Base-by-base conservation (phyloP, 2,329 filamentous ascomycete genomes). In the Parastagonospora nodorum region DNA sequence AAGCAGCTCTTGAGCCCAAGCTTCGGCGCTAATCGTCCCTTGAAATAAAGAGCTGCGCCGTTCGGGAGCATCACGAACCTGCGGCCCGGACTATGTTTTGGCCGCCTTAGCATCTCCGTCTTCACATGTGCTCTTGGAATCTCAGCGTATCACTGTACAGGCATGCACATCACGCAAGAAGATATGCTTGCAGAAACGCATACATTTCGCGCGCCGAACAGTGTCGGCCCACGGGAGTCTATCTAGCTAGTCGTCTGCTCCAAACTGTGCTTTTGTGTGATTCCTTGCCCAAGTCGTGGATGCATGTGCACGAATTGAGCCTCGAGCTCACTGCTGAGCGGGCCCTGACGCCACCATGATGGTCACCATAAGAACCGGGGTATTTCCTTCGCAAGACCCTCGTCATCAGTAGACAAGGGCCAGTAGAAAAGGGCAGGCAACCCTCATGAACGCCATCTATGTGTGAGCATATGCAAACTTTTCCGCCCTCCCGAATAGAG, bases 391-490 rank as follows among this genome's bases (percentile, higher is more conserved):
- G 58, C 58, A 58, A 54, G 63, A 59, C 55, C 60, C 58, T 57
- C 63, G 57, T 51, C 50, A 48, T 42, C 50, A 36, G 36, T 48
- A 45, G 51, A 56, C 43, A 60, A 63, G 58, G 63, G 55, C 59
- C 57, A 61, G 61, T 57, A 64, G 64, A 61, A 63, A 66, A 60
- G 57, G 58, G 43, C 45, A 48, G 46, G 55, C 44, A 64, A 63
- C 67, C 69, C 61, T 67, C 60, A 62, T 70, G 53, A 73, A 73
- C 69, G 71, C 71, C 71, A 58, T 72, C 68, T 69, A 73, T 73
- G 69, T 68, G 69, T 64, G 63, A 66, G 63, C 51, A 54, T 58
- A 63, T 67, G 51, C 58, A 64, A 65, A 67, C 65, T 63, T 66
- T 62, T 61, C 60, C 65, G 64, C 69, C 65, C 65, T 67, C 61